Percentiles rank a stretch among this genome's conserved stretches.
phyloP scores from a whole-genome alignment of 1,139 yeast genomes.

The Saccharomyces hybrid region DNA sequence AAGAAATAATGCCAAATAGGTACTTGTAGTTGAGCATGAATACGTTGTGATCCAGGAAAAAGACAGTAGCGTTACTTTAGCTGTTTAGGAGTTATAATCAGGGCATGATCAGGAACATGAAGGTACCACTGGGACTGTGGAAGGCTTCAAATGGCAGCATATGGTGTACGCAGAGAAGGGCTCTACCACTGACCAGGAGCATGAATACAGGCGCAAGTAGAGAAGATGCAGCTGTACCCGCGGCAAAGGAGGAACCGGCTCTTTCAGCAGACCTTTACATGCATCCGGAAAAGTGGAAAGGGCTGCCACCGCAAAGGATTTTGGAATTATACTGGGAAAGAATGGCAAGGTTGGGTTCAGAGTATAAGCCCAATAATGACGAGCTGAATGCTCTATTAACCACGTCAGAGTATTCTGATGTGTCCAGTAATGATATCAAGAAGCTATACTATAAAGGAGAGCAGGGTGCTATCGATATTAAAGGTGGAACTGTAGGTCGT shows the following conservation, averaged over 20 bases:
- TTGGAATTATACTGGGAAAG: constrained; percentile 55
- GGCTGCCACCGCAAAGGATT: constrained; percentile 55
- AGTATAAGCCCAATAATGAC: constrained; percentile 46
- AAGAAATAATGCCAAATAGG: not conserved
- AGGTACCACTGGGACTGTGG: not conserved
- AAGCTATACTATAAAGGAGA: constrained; percentile 36
- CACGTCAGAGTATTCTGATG: constrained; percentile 35
- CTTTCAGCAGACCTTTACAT: constrained; percentile 16
- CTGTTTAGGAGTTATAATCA: not conserved
- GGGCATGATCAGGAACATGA: not conserved
- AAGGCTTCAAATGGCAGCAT: not conserved
- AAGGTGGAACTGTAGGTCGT: constrained; percentile 25
- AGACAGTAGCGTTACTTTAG: not conserved
- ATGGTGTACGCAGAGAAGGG: not conserved
- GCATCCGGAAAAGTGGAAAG: constrained; percentile 62
- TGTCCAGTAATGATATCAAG: constrained; percentile 29
- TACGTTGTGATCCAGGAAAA: not conserved
- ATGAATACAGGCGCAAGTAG: not conserved
- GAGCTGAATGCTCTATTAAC: constrained; percentile 41
- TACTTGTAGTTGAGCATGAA: not conserved
- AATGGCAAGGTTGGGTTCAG: constrained; percentile 47
- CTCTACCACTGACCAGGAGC: not conserved
- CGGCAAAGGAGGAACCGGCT: constrained; percentile 5
- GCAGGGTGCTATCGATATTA: constrained; percentile 30
- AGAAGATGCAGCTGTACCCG: constrained; percentile 1